These are phyloP conservation scores for Durio zibethinus DNA, from an alignment of 345 rosid species.

Conservation along the genomic window DNA sequence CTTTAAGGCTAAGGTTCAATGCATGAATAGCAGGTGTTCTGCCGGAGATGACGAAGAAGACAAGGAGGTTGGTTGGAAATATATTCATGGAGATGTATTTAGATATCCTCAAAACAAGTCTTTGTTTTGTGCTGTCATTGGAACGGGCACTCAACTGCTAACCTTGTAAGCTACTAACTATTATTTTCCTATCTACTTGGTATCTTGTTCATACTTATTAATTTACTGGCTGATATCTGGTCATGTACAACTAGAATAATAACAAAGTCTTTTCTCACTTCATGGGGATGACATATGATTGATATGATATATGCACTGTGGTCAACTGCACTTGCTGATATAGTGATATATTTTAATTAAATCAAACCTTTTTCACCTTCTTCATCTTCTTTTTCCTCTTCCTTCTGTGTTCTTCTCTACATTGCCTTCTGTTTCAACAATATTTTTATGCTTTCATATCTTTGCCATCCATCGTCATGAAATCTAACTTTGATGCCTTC, in stretches of 20 bases:
- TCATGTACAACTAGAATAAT: neutral
- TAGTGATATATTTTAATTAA: neutral
- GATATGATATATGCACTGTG: neutral
- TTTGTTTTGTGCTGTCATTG: constrained; percentile 71
- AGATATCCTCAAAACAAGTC: constrained; percentile 57
- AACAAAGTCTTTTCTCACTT: neutral
- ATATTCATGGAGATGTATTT: constrained; percentile 70
- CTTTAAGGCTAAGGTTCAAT: constrained; percentile 12
- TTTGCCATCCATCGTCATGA: neutral
- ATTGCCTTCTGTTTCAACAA: neutral
- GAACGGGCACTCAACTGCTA: constrained; percentile 72
- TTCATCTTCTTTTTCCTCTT: neutral
- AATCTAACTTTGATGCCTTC: neutral
- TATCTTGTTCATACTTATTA: neutral
- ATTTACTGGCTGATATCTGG: neutral
- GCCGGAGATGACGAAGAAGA: constrained; percentile 72
- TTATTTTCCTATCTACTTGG: neutral
- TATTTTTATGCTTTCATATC: neutral
- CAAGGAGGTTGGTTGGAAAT: constrained; percentile 77
- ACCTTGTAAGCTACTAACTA: constrained; percentile 53
- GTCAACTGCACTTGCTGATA: neutral
- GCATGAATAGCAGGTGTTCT: constrained; percentile 38
- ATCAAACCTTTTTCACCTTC: neutral
- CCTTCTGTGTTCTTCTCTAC: neutral
- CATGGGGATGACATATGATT: neutral